Conservation (phyloP, 1,284 basidiomycete species). For the Cerrena zonata region DNA sequence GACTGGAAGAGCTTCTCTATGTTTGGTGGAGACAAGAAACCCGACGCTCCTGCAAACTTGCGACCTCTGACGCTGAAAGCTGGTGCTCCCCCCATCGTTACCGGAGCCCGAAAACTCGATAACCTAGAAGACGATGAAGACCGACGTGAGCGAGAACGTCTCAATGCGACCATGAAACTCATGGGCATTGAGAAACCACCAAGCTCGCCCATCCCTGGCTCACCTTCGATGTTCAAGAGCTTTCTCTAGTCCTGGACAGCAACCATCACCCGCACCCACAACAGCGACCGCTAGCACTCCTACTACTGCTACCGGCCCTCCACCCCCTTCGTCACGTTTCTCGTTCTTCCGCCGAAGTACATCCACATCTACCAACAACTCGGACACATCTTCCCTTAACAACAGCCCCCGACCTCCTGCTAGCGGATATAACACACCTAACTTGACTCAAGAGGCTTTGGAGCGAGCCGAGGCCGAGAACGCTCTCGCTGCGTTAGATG, state of each 20-base stretch:
- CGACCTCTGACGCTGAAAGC: slow-evolving; percentile 71
- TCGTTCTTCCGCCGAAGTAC: slow-evolving; percentile 65
- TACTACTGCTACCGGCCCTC: slow-evolving; percentile 19
- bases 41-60: slow-evolving; percentile 46
- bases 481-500: slow-evolving; percentile 66
- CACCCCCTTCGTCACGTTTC: slow-evolving; percentile 42
- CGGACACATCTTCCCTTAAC: slow-evolving; percentile 44
- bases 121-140: slow-evolving; percentile 87
- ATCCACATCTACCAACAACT: slow-evolving; percentile 29
- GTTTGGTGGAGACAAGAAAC: slow-evolving; percentile 62
- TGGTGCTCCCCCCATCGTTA: slow-evolving; percentile 48
- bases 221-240: slow-evolving; percentile 38
- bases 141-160: slow-evolving; percentile 72
- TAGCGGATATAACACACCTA: slow-evolving; percentile 30
- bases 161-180: slow-evolving; percentile 84
- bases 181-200: slow-evolving; percentile 78
- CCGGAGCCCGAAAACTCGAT: slow-evolving; percentile 67
- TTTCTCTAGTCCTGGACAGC: slow-evolving; percentile 31
- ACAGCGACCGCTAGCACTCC: slow-evolving; percentile 30
- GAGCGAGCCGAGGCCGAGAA: slow-evolving; percentile 73
- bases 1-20: slow-evolving; percentile 74
- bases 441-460: slow-evolving; percentile 67
- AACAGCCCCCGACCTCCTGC: slow-evolving; percentile 30
- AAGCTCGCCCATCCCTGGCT: slow-evolving; percentile 25
- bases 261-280: slow-evolving; percentile 18